Conservation (phyloP, 2,329 filamentous ascomycete genomes). For the Aureobasidium pullulans region DNA sequence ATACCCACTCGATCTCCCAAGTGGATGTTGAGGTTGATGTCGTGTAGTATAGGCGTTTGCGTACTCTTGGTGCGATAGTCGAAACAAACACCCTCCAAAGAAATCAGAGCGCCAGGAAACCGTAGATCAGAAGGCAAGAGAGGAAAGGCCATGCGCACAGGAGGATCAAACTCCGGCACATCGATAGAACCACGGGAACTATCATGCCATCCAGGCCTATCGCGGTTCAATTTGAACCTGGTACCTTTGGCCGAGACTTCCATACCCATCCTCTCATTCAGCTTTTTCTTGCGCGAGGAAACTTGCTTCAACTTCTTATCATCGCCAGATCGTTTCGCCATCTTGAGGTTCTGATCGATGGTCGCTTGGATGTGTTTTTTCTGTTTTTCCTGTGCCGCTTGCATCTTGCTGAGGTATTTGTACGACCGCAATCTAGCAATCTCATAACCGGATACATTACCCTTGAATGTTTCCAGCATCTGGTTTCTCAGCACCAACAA, state of each 20-base stretch:
- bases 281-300: slow-evolving; percentile 74
- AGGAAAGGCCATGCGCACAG: slow-evolving; percentile 51
- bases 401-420: slow-evolving; percentile 61
- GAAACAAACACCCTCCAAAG: slow-evolving; percentile 62
- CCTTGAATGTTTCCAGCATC: slow-evolving; percentile 64
- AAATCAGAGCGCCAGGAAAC: slow-evolving; percentile 49
- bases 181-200: slow-evolving; percentile 61
- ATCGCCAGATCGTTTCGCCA: slow-evolving; percentile 69
- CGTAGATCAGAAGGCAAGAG: slow-evolving; percentile 18
- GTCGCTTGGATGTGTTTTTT: slow-evolving; percentile 73
- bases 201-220: slow-evolving; percentile 55
- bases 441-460: slow-evolving; percentile 67
- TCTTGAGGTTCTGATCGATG: slow-evolving; percentile 65
- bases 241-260: slow-evolving; percentile 64
- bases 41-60: slow-evolving; percentile 47
- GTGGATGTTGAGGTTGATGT: slow-evolving; percentile 61
- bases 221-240: slow-evolving; percentile 74
- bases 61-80: slow-evolving; percentile 42
- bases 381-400: slow-evolving; percentile 74
- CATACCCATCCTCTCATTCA: slow-evolving; percentile 73
- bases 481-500: slow-evolving; percentile 69
- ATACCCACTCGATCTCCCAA: slow-evolving; percentile 69
- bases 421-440: slow-evolving; percentile 51
- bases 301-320: slow-evolving; percentile 82
- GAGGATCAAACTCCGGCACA: slow-evolving; percentile 52